Percentiles rank a stretch among this genome's conserved stretches.
phyloP scores from a whole-genome alignment of 2,329 filamentous ascomycete species.

The Exophiala xenobiotica region DNA sequence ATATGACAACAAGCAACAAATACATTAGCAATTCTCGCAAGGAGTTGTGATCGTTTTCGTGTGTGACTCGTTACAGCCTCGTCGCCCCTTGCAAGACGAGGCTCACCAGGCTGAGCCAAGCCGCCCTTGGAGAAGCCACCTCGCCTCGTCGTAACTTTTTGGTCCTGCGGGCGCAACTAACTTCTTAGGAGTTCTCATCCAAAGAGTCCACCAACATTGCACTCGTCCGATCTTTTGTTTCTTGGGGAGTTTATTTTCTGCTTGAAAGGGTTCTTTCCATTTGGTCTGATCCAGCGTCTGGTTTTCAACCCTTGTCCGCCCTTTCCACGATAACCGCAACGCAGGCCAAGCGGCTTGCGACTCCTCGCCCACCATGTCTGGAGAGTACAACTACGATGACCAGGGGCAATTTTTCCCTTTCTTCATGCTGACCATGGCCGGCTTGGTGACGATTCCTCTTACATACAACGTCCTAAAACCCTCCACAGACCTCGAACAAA shows the following conservation, averaged over 20 bases:
- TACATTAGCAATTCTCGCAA: too few species aligned
- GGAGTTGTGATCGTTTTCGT: too few species aligned
- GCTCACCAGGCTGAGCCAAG: not conserved
- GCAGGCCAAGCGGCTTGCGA: slow-evolving; percentile 19
- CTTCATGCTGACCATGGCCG: slow-evolving; percentile 89
- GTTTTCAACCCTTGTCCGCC: not conserved
- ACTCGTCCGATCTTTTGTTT: not conserved
- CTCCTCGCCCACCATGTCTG: slow-evolving; percentile 55
- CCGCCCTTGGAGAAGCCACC: not conserved
- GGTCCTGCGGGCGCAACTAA: not conserved
- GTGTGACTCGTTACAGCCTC: too few species aligned
- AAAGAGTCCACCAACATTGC: too few species aligned
- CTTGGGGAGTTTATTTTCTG: not conserved
- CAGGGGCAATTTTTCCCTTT: slow-evolving; percentile 98
- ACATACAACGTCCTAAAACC: slow-evolving; percentile 85
- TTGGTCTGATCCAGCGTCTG: too few species aligned
- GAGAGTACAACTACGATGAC: slow-evolving; percentile 98
- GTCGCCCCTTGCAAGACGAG: not conserved
- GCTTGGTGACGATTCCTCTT: slow-evolving; percentile 83
- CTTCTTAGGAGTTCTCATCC: too few species aligned
- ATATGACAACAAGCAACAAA: too few species aligned
- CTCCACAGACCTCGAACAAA: slow-evolving; percentile 66
- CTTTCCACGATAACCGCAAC: not conserved
- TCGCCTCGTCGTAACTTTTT: not conserved
- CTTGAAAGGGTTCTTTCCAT: too few species aligned